Percentiles rank a stretch among this genome's conserved stretches.
These are phyloP conservation scores for Rhizophlyctis rosea DNA, from an alignment of 192 early-diverging fungal species.

Conservation along the genomic window DNA sequence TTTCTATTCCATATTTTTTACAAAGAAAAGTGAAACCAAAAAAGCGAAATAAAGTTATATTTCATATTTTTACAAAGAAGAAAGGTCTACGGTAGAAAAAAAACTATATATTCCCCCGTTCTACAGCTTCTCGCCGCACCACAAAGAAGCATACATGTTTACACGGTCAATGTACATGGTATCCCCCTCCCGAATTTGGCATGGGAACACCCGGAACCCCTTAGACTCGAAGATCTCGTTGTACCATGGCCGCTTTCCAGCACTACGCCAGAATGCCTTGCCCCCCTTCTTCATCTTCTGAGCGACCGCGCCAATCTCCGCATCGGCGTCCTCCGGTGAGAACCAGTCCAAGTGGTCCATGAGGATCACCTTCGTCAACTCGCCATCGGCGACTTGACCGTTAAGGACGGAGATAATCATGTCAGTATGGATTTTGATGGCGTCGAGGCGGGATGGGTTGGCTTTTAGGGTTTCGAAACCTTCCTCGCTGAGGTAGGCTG, in stretches of 20 bases:
- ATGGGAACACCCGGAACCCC: constrained; percentile 65
- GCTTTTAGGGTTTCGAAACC: constrained; percentile 58
- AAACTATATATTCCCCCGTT: no score
- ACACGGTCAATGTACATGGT: constrained; percentile 71
- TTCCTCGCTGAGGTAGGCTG: constrained; percentile 70
- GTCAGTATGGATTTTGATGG: constrained; percentile 77
- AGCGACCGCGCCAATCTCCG: constrained; percentile 67
- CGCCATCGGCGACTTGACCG: constrained; percentile 51
- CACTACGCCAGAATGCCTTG: constrained; percentile 77
- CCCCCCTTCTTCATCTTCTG: constrained; percentile 58
- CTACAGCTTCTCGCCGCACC: constrained; percentile 28
- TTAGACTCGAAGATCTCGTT: constrained; percentile 66
- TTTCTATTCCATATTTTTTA: no score
- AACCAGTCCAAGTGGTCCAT: constrained; percentile 95
- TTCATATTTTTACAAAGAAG: no score
- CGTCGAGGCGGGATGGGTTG: constrained; percentile 48
- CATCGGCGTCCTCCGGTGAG: constrained; percentile 58
- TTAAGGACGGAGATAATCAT: constrained; percentile 69
- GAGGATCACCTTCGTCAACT: constrained; percentile 70
- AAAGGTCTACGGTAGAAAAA: no score
- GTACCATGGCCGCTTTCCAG: constrained; percentile 80
- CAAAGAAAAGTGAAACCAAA: no score
- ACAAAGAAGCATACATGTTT: constrained; percentile 74
- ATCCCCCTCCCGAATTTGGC: constrained; percentile 66
- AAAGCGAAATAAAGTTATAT: no score